Evolutionary conservation across 768 basidiomycete species (phyloP), one percentile per base, ranked within the genome.

Genomic region (Suillus subalutaceus): DNA sequence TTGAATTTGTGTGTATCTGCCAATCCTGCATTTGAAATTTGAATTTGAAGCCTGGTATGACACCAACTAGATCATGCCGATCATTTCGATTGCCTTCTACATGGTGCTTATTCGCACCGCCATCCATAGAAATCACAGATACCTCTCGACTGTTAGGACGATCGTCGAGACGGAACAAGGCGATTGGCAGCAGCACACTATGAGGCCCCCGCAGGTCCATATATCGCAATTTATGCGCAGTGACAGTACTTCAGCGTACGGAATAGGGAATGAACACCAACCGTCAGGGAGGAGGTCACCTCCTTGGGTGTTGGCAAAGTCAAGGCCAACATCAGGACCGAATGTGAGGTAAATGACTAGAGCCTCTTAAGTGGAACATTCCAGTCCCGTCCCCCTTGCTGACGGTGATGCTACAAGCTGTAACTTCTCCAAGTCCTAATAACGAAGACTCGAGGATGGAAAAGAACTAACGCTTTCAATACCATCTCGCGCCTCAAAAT

Each of bases 401-500:
- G 16, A 43, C 16, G 16, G 41, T 43, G 16, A 41, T 9, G 9
- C 37, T 12, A 40, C 38, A 40, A 12, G 38, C 13, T 43, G 15
- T 0, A 18, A 16, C 41, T 43, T 7, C 15, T 41, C 16, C 16
- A 43, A 18, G 18, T 18, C 16, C 40, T 43, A 18, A 43, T 43
- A 43, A 43, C 18, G 6, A 18, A 43, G 41, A 6, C 16, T 43
- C 16, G 0, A 43, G 16, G 41, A 1, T 1, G 41, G 7, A 43
- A 43, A 43, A 6, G 16, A 43, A 43, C 16, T 18, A 1, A 18
- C 16, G 13, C 6, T 43, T 43, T 43, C 41, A 43, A 18, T 43
- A 43, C 41, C 16, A 18, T 43, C 16, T 43, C 41, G 6, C 41
- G 6, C 41, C 16, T 43, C 41, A 43, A 43, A 43, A 94, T 18